Percentiles rank a stretch among this genome's conserved stretches.
These are phyloP conservation scores for Chalciporus chontae DNA, from an alignment of 768 basidiomycete genomes.

Conservation along the genomic window DNA sequence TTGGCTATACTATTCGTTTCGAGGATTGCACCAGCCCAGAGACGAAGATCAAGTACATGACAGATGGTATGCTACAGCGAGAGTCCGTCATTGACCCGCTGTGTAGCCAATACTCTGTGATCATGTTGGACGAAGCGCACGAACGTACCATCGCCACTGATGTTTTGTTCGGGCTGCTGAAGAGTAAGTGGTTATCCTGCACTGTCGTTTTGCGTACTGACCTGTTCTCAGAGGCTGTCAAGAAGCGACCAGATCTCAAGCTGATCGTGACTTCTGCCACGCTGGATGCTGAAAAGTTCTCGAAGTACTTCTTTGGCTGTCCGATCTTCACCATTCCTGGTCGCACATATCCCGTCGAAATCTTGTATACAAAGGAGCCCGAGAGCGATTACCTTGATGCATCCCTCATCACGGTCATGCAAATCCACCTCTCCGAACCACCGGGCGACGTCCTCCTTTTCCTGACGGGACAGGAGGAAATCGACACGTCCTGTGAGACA, in stretches of 20 bases:
- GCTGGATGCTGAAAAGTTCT: slow-evolving; percentile 99
- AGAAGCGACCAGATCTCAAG: slow-evolving; percentile 92
- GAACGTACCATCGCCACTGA: slow-evolving; percentile 99
- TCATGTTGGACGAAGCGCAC: slow-evolving; percentile 99
- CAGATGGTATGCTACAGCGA: slow-evolving; percentile 98
- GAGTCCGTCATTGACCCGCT: slow-evolving; percentile 96
- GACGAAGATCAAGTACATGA: slow-evolving; percentile 99
- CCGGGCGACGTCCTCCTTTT: slow-evolving; percentile 96
- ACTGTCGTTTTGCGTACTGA: slow-evolving; percentile 13
- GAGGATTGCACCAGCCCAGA: slow-evolving; percentile 99
- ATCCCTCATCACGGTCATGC: slow-evolving; percentile 98
- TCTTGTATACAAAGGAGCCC: slow-evolving; percentile 98
- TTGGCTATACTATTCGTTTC: slow-evolving; percentile 98
- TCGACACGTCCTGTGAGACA: slow-evolving; percentile 96
- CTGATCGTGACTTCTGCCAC: slow-evolving; percentile 98
- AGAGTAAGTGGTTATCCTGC: slow-evolving; percentile 36
- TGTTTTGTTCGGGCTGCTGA: slow-evolving; percentile 92
- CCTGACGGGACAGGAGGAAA: slow-evolving; percentile 98
- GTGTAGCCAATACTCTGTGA: slow-evolving; percentile 85
- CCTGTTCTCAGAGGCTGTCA: slow-evolving; percentile 74
- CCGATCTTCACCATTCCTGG: slow-evolving; percentile 99
- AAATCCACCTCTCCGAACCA: slow-evolving; percentile 97
- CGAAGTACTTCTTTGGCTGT: slow-evolving; percentile 97
- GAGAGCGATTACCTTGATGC: slow-evolving; percentile 97
- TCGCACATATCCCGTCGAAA: slow-evolving; percentile 96